A percentile compares a stretch with the other conserved stretches of the same genome.
Conservation (phyloP, 176 grass and related monocot species). For the Tillandsia fasciculata region DNA sequence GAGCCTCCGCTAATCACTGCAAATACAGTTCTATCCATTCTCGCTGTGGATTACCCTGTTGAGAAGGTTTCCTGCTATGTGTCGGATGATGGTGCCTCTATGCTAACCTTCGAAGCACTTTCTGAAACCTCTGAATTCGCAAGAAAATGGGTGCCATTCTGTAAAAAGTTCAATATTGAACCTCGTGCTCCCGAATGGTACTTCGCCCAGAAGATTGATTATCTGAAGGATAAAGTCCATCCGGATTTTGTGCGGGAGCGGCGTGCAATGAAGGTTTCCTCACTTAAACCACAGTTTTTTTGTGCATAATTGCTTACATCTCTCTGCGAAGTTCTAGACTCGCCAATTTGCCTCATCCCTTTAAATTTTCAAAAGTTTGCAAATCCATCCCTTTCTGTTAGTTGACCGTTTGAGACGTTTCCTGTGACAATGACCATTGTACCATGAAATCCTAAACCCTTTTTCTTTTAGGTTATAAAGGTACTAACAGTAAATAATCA, state of each 20-base stretch:
- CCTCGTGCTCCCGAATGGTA: slow-evolving; percentile 43
- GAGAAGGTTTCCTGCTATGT: slow-evolving; percentile 46
- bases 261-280: slow-evolving; percentile 39
- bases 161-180: slow-evolving; percentile 46
- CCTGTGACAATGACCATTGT: too few relatives aligned
- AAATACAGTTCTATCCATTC: slow-evolving; percentile 66
- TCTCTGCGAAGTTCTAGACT: too few relatives aligned
- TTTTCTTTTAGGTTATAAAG: too few relatives aligned
- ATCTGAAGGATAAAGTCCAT: slow-evolving; percentile 46
- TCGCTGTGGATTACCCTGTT: slow-evolving; percentile 61
- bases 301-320: too few relatives aligned
- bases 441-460: too few relatives aligned
- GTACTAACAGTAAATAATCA: too few relatives aligned
- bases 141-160: slow-evolving; percentile 43
- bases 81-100: slow-evolving; percentile 37
- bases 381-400: too few relatives aligned
- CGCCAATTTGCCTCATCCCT: too few relatives aligned
- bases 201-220: slow-evolving; percentile 36
- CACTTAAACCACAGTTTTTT: not conserved
- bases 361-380: too few relatives aligned
- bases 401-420: too few relatives aligned
- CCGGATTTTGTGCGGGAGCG: slow-evolving; percentile 44
- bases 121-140: slow-evolving; percentile 39
- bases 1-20: slow-evolving; percentile 62
- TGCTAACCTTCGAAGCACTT: slow-evolving; percentile 44